These are phyloP conservation scores for Tanacetum coccineum DNA, from an alignment of 129 eudicot species.

Conservation along the genomic window DNA sequence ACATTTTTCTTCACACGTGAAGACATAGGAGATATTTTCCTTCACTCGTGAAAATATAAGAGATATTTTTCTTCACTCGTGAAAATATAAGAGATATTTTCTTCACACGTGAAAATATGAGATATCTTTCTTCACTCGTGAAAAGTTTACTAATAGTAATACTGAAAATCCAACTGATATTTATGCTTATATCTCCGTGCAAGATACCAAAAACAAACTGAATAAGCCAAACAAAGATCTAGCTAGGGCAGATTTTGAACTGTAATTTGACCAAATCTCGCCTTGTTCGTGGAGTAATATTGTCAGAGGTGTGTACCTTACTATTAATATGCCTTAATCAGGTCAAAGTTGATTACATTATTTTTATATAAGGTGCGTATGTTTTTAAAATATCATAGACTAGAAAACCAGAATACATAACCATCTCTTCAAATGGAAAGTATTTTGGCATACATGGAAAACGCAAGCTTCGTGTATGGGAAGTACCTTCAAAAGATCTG, in stretches of 20 bases:
- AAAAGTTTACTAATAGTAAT: too few relatives aligned
- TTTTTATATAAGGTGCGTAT: background rate
- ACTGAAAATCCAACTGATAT: conserved; percentile 39
- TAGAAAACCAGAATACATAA: conserved; percentile 45
- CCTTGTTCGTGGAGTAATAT: conserved; percentile 46
- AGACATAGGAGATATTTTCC: too few relatives aligned
- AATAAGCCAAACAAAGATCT: conserved; percentile 27
- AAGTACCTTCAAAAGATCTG: conserved; percentile 63
- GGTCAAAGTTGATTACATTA: background rate
- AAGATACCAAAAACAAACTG: conserved; percentile 27
- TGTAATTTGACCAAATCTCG: conserved; percentile 68
- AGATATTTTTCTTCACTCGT: too few relatives aligned
- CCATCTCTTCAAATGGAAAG: conserved; percentile 53
- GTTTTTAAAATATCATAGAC: conserved; percentile 35
- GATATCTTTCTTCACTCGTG: too few relatives aligned
- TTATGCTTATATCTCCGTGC: conserved; percentile 57
- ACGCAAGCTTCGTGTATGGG: conserved; percentile 74
- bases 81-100: too few relatives aligned
- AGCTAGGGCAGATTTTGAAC: conserved; percentile 47
- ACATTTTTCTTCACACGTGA: too few relatives aligned
- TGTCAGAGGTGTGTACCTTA: conserved; percentile 58
- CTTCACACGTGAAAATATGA: too few relatives aligned
- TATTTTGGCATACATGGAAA: conserved; percentile 62
- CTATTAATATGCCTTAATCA: background rate
- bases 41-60: too few relatives aligned